Conservation (phyloP, 2,329 filamentous ascomycete genomes). For the Aspergillus felis region DNA sequence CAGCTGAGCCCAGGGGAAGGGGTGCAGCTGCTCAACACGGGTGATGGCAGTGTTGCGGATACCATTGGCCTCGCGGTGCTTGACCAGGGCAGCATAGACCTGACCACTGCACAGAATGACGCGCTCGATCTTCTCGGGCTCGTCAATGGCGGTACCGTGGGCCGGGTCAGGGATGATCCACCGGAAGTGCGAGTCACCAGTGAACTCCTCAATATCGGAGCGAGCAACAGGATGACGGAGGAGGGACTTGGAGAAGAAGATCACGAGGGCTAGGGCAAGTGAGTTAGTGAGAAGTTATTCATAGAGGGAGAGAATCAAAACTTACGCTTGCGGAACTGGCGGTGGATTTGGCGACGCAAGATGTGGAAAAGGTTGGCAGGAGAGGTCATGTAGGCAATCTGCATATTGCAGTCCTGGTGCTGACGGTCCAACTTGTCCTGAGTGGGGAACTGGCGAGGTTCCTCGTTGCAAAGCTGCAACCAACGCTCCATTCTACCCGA, state of each 20-base stretch:
- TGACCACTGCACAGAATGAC: constrained; percentile 94
- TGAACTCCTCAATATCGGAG: constrained; percentile 86
- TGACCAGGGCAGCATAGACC: constrained; percentile 84
- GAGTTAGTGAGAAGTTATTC: constrained; percentile 10
- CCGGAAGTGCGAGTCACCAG: constrained; percentile 84
- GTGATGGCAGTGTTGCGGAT: constrained; percentile 91
- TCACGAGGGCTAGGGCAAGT: constrained; percentile 65
- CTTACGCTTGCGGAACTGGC: constrained; percentile 98
- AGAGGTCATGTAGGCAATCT: constrained; percentile 95
- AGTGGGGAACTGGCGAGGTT: constrained; percentile 86
- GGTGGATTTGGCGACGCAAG: constrained; percentile 94
- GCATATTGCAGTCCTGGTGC: constrained; percentile 99
- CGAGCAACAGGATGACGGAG: constrained; percentile 91
- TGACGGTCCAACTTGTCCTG: constrained; percentile 89
- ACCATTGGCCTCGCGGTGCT: constrained; percentile 82
- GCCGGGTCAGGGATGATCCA: constrained; percentile 93
- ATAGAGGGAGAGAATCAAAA: constrained; percentile 17
- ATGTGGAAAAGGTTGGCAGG: constrained; percentile 96
- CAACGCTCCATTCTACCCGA: constrained; percentile 97
- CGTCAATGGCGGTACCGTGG: constrained; percentile 71
- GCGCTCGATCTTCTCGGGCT: constrained; percentile 83
- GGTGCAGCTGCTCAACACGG: constrained; percentile 94
- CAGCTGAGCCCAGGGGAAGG: constrained; percentile 97
- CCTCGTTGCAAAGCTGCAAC: constrained; percentile 95
- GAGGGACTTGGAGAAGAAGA: constrained; percentile 98